Conservation (phyloP, 2,329 filamentous ascomycete genomes). For the Metarhizium sp. region DNA sequence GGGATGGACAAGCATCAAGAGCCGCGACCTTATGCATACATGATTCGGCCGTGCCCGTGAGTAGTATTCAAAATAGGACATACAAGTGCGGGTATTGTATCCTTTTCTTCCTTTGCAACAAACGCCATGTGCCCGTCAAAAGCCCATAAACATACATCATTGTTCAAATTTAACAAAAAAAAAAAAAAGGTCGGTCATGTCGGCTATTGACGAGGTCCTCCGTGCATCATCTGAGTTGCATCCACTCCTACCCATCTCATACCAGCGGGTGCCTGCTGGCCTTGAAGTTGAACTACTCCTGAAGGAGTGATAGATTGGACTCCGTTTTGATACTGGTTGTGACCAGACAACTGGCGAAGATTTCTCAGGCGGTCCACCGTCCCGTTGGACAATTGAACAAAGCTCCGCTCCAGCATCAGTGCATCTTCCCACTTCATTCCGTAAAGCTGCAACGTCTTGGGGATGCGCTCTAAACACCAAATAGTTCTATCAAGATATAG, state of each 20-base stretch:
- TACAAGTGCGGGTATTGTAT: not conserved
- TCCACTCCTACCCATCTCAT: constrained; percentile 36
- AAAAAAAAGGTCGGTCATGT: not conserved
- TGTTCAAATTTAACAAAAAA: not conserved
- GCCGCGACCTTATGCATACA: not conserved
- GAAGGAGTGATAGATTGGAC: constrained; percentile 3
- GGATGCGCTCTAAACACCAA: constrained; percentile 43
- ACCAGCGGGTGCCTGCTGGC: constrained; percentile 18
- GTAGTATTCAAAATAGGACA: not conserved
- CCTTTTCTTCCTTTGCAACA: not conserved
- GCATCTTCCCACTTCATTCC: constrained; percentile 52
- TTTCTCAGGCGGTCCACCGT: constrained; percentile 33
- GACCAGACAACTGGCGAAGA: constrained; percentile 25
- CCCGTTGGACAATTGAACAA: constrained; percentile 39
- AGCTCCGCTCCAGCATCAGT: constrained; percentile 40
- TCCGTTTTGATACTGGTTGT: constrained; percentile 23
- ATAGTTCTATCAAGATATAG: constrained; percentile 48
- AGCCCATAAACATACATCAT: not conserved
- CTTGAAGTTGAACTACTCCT: constrained; percentile 7
- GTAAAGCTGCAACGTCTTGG: constrained; percentile 44
- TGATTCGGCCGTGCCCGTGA: not conserved
- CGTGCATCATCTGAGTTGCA: constrained; percentile 32
- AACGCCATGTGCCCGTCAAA: not conserved
- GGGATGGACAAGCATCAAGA: not conserved
- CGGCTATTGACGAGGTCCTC: constrained; percentile 10